phyloP scores from a whole-genome alignment of 1,139 yeast genomes.

The Blastobotrys petasosporus region DNA sequence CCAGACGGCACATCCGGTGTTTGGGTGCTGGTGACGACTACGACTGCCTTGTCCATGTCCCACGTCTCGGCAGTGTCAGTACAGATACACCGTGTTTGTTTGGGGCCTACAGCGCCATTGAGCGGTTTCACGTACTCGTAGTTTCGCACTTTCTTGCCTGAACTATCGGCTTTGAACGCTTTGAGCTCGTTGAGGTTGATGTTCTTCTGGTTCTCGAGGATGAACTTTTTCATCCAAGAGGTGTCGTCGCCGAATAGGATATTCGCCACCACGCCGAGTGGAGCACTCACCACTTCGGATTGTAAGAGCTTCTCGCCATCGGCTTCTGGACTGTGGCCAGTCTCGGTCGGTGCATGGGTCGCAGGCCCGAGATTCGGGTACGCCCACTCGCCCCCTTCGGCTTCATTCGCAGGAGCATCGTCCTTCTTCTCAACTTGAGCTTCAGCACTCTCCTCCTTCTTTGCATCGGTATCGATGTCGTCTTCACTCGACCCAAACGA shows the following conservation, averaged over 20 bases:
- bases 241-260: slow-evolving; percentile 72
- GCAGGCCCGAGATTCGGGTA: slow-evolving; percentile 46
- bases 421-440: slow-evolving; percentile 1
- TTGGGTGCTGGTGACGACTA: slow-evolving; percentile 60
- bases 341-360: slow-evolving; percentile 49
- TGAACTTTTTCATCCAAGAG: slow-evolving; percentile 45
- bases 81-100: slow-evolving; percentile 79
- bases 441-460: not conserved
- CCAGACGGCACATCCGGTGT: slow-evolving; percentile 98
- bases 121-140: slow-evolving; percentile 78
- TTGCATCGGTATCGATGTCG: slow-evolving; percentile 3
- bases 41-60: slow-evolving; percentile 52
- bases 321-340: slow-evolving; percentile 47
- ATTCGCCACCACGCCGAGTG: slow-evolving; percentile 69
- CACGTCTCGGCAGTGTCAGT: slow-evolving; percentile 63
- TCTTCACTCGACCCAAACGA: slow-evolving; percentile 14
- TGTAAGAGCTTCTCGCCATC: slow-evolving; percentile 56
- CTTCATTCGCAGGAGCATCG: not conserved
- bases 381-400: slow-evolving; percentile 27
- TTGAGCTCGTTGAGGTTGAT: slow-evolving; percentile 58
- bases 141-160: slow-evolving; percentile 43
- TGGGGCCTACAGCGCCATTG: slow-evolving; percentile 83
- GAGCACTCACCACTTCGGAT: slow-evolving; percentile 62
- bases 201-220: slow-evolving; percentile 66
- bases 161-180: slow-evolving; percentile 37